Evolutionary conservation across 164 flowering plant genomes (phyloP), one percentile per base, ranked within the genome.

Genomic region (Nymphaea thermarum): DNA sequence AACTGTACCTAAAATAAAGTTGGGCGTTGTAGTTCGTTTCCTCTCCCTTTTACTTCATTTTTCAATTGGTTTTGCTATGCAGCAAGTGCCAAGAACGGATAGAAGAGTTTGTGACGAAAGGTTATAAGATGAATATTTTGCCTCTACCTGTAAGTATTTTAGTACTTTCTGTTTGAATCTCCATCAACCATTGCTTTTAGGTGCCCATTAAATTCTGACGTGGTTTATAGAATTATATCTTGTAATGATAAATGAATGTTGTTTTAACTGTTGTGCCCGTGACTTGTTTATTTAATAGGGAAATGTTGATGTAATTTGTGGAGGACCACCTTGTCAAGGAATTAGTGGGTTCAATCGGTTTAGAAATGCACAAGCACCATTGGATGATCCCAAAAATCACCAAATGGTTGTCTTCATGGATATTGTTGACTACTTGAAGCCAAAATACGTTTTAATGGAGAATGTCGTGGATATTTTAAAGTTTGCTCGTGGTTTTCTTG

Each of bases 241-340:
- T 25, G 36, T 25, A 25, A 25, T 25, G 36, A 25, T 25, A 25
- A 25, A 25, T 25, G 36, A 25, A 25, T 25, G 36, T 25, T 25
- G 36, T 25, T 25, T 25, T 25, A 25, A 25, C 36, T 25, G 36
- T 25, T 25, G 36, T 25, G 36, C 36, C 36, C 36, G 36, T 25
- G 36, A 25, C 36, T 25, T 25, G 36, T 12, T 41, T 18, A 44
- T 12, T 64, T 64, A 17, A 64, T 63, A 94, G 98, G 98, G 96
- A 18, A 80, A 81, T 71, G 95, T 82, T 12, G 93, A 87, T 76
- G 86, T 90, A 2, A 73, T 94, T 17, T 94, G 97, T 79, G 99
- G 97, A 0, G 99, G 99, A 0, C 99, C 99, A 25, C 99, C 97
- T 3, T 94, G 99, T 43, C 97, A 94, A 73, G 99, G 99, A 0